Percentiles rank a stretch among this genome's conserved stretches.
phyloP scores from a whole-genome alignment of 208 protist genomes.

The Crithidia sp. region DNA sequence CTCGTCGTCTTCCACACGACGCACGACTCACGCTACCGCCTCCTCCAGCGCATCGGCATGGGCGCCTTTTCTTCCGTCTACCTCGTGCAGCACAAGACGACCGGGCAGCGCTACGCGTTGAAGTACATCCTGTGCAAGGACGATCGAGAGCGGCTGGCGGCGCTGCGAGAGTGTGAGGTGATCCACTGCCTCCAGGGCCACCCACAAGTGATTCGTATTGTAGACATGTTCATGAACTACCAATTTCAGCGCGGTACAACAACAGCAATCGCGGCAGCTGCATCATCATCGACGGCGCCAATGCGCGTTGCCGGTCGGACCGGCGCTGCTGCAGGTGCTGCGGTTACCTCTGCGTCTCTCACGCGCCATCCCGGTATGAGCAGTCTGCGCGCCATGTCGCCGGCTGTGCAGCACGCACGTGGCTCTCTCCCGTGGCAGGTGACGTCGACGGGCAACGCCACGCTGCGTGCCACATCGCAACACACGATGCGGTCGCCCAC shows the following conservation, averaged over 20 bases:
- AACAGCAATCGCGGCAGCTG: too few relatives aligned
- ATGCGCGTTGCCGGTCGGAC: too few relatives aligned
- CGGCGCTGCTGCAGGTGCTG: too few relatives aligned
- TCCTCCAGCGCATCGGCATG: constrained; percentile 57
- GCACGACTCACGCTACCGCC: constrained; percentile 55
- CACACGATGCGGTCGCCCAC: not conserved
- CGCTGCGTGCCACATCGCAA: not conserved
- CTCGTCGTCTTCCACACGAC: constrained; percentile 49
- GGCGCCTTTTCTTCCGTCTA: constrained; percentile 81
- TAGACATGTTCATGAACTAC: constrained; percentile 87
- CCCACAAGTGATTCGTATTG: constrained; percentile 73
- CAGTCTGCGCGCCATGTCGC: not conserved
- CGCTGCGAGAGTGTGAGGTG: constrained; percentile 80
- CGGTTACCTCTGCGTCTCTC: not conserved
- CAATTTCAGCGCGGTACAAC: constrained; percentile 33
- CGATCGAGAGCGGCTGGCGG: constrained; percentile 58
- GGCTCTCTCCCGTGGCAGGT: constrained; percentile 6
- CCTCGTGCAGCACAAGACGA: constrained; percentile 61
- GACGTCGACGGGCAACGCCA: not conserved
- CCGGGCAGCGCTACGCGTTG: constrained; percentile 57
- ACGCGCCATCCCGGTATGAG: not conserved
- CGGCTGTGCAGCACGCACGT: not conserved
- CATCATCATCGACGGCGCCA: too few relatives aligned
- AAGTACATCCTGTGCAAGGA: constrained; percentile 77
- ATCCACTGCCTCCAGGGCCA: constrained; percentile 70